Percentiles rank a stretch among this genome's conserved stretches.
Conservation (phyloP, 805 yeast species). For the Wickerhamiella azymoides region DNA sequence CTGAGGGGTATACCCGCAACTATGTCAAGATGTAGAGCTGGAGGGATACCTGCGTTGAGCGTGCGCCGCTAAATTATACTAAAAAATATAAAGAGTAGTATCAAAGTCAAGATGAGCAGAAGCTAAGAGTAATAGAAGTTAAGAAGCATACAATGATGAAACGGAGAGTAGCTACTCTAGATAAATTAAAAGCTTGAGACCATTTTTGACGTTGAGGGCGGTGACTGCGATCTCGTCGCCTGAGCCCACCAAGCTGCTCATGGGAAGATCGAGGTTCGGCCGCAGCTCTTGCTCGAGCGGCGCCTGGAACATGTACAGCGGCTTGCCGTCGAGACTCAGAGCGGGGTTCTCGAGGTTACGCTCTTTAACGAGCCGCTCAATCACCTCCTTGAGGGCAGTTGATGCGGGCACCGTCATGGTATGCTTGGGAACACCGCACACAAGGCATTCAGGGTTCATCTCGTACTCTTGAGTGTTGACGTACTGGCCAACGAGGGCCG, state of each 20-base stretch:
- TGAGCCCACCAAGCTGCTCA: conserved; percentile 28
- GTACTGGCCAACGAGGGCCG: conserved; percentile 70
- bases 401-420: conserved; percentile 13
- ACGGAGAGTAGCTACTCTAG: too few species aligned
- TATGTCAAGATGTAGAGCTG: too few species aligned
- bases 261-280: conserved; percentile 28
- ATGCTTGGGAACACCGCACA: conserved; percentile 42
- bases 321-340: conserved; percentile 28
- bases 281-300: conserved; percentile 33
- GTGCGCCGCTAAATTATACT: too few species aligned
- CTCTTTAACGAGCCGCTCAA: conserved; percentile 27
- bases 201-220: conserved; percentile 36
- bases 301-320: conserved; percentile 37
- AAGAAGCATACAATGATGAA: too few species aligned
- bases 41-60: too few species aligned
- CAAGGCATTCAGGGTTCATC: conserved; percentile 50
- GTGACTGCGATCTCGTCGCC: conserved; percentile 42
- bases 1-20: too few species aligned
- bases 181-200: not conserved
- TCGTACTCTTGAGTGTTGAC: conserved; percentile 58
- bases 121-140: too few species aligned
- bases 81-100: too few species aligned
- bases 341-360: conserved; percentile 32
- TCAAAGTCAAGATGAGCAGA: too few species aligned
- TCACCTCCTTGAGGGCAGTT: conserved; percentile 30